Evolutionary conservation across 2,329 filamentous ascomycete genomes (phyloP).

Genomic region (Niveomyces coronatus): DNA sequence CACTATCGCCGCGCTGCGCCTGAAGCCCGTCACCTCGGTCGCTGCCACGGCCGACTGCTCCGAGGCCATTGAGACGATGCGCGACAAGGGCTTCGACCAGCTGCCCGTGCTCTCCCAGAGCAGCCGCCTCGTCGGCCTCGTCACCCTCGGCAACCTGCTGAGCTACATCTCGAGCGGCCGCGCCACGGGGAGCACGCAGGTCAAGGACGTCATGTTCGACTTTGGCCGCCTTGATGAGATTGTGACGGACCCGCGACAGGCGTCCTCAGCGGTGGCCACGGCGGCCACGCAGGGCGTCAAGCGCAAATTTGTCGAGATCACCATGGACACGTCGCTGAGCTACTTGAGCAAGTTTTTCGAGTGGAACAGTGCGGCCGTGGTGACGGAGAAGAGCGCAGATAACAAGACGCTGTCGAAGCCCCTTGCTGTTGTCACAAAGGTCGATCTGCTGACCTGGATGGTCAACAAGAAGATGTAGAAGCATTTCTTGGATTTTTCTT

Average conservation of each 20-base stretch:
- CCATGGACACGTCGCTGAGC: slow-evolving; percentile 72
- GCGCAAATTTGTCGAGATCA: slow-evolving; percentile 86
- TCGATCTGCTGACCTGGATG: slow-evolving; percentile 88
- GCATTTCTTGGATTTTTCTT: background rate
- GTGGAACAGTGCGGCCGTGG: slow-evolving; percentile 93
- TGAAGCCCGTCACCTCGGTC: slow-evolving; percentile 91
- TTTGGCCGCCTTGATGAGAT: slow-evolving; percentile 82
- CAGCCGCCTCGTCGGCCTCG: slow-evolving; percentile 73
- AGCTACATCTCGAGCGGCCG: slow-evolving; percentile 81
- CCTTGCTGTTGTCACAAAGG: slow-evolving; percentile 88
- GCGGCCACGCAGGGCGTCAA: slow-evolving; percentile 31
- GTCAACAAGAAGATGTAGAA: slow-evolving; percentile 47
- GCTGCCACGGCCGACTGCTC: slow-evolving; percentile 60
- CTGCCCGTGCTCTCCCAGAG: slow-evolving; percentile 74
- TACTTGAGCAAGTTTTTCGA: slow-evolving; percentile 89
- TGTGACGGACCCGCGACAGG: slow-evolving; percentile 72
- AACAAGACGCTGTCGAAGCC: slow-evolving; percentile 58
- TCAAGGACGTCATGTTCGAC: slow-evolving; percentile 92
- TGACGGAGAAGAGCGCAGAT: slow-evolving; percentile 63
- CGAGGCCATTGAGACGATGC: slow-evolving; percentile 94
- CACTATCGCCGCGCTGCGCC: slow-evolving; percentile 70
- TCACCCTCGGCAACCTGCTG: slow-evolving; percentile 90
- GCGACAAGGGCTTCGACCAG: slow-evolving; percentile 96
- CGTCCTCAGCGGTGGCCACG: slow-evolving; percentile 34
- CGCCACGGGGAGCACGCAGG: slow-evolving; percentile 60